Base-by-base conservation (phyloP, 108 stramenopile genomes). In the Nannochloropsis granulata region DNA sequence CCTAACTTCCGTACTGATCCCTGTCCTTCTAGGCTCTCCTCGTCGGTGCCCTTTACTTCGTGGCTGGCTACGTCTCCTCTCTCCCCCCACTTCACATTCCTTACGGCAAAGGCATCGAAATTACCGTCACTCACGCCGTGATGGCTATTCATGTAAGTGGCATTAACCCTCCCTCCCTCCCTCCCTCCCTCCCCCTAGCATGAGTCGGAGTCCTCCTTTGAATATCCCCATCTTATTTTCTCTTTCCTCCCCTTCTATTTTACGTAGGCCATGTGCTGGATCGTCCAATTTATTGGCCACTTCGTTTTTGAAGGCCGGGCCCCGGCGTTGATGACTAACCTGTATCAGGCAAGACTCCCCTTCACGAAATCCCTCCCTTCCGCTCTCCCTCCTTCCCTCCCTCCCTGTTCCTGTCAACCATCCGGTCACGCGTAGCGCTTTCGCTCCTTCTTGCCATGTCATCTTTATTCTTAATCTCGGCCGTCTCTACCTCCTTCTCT, bases 241-340 rank as follows among this genome's bases (percentile, higher is more conserved):
- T 71, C 56, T n/a, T 71, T 7, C 56, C n/a, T 8, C n/a, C n/a
- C 56, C 56, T 71, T 71, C 56, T 7, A 16, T 71, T n/a, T 71
- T 71, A 21, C 1, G 2, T 7, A 71, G 56, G 56, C 2, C n/a
- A 71, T 71, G 56, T 71, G 56, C n/a, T 87, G 86, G 86, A 25
- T 79, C 25, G 86, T 3, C 13, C 86, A 87, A 42, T 84, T 87
- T 24, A 1, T 79, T 56, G 86, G 86, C 42, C 86, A 87, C 78
- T 78, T 78, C 3, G 79, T 87, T 23, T 79, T 24, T 5, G 86
- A 87, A 44, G 24, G 82, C 14, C 34, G 86, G 13, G 71, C 82
- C 26, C 86, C 86, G 24, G 86, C 86, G 16, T 34, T 87, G n/a
- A 13, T 84, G 13, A 42, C 83, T 43, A 87, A 84, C 46, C 56